Conservation (phyloP, 2,329 filamentous ascomycete genomes). For the Scleromitrula shiraiana region DNA sequence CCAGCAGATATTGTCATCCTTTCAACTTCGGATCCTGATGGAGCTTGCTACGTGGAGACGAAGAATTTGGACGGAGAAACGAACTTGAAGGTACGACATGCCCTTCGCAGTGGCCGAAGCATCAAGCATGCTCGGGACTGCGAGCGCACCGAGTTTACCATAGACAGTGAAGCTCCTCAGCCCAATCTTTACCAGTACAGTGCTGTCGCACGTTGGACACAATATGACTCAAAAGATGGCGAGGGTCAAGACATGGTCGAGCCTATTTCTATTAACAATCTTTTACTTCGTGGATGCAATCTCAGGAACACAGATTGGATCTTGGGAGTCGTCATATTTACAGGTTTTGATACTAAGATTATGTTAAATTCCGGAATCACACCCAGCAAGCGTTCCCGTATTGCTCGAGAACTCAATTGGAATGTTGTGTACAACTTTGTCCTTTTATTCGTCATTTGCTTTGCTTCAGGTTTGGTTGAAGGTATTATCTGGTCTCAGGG, state of each 20-base stretch:
- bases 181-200: conserved; percentile 95
- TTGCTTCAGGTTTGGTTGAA: conserved; percentile 76
- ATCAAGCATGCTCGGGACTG: conserved; percentile 88
- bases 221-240: conserved; percentile 56
- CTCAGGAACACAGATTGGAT: conserved; percentile 95
- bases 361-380: conserved; percentile 98
- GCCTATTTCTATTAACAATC: conserved; percentile 88
- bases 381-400: conserved; percentile 84
- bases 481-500: conserved; percentile 71
- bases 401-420: conserved; percentile 91
- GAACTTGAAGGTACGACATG: conserved; percentile 90
- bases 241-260: conserved; percentile 75
- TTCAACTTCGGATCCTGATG: conserved; percentile 87
- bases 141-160: conserved; percentile 75
- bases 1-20: conserved; percentile 90
- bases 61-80: conserved; percentile 98
- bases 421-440: conserved; percentile 96
- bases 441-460: conserved; percentile 81
- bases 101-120: conserved; percentile 73
- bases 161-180: conserved; percentile 87
- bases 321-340: conserved; percentile 86
- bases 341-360: conserved; percentile 94
- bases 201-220: conserved; percentile 79
- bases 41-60: conserved; percentile 94
- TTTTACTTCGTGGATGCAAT: conserved; percentile 87